Evolutionary conservation across 768 basidiomycete genomes (phyloP).

Genomic region (Trametes coccinea): DNA sequence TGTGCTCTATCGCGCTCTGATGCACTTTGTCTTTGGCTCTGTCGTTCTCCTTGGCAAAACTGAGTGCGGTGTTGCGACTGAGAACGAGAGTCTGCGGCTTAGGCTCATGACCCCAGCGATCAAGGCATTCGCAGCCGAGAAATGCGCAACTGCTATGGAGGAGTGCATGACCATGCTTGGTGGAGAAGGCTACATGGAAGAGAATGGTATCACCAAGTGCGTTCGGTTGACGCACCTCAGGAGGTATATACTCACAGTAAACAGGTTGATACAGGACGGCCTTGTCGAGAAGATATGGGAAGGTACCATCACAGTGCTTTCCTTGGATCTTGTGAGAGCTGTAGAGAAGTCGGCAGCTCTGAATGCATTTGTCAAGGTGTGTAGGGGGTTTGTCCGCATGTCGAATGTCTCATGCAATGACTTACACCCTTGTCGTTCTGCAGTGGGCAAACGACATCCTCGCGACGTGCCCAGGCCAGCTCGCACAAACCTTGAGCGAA

Average conservation of each 20-base stretch:
- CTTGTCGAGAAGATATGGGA: constrained; percentile 86
- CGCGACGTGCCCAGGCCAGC: constrained; percentile 40
- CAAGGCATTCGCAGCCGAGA: constrained; percentile 72
- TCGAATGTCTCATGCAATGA: too few species aligned
- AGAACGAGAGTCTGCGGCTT: constrained; percentile 52
- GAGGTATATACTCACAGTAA: background rate
- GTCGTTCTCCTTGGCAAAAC: constrained; percentile 59
- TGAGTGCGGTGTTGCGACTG: constrained; percentile 54
- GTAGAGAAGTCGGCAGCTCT: constrained; percentile 46
- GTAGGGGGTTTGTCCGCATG: constrained; percentile 20
- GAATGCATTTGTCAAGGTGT: constrained; percentile 51
- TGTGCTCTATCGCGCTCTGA: constrained; percentile 64
- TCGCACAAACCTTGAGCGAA: constrained; percentile 33
- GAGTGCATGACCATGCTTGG: constrained; percentile 75
- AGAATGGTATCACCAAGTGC: constrained; percentile 65
- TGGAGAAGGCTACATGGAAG: constrained; percentile 84
- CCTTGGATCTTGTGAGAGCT: constrained; percentile 65
- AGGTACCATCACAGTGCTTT: constrained; percentile 67
- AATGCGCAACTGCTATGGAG: constrained; percentile 62
- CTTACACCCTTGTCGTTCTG: too few species aligned
- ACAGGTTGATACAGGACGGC: constrained; percentile 60
- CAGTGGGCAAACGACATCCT: constrained; percentile 57
- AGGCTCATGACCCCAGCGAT: constrained; percentile 67
- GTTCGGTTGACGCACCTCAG: constrained; percentile 4
- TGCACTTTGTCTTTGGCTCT: constrained; percentile 62